Evolutionary conservation across 768 basidiomycete species (phyloP).

Genomic region (Tylopilus plumbeoviolaceoides): DNA sequence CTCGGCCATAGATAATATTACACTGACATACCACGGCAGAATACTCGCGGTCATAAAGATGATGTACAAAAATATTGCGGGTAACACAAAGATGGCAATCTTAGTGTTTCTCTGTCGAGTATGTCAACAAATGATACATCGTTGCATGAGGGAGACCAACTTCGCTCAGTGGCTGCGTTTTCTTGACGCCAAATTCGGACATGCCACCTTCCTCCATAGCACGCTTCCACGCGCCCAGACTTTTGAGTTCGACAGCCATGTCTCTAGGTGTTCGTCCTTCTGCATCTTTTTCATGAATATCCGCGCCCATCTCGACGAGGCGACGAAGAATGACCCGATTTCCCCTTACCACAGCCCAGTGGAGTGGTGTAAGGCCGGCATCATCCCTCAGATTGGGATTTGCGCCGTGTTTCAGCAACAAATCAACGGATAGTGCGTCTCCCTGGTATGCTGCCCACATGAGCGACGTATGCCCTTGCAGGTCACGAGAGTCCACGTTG

Average conservation of each 20-base stretch:
- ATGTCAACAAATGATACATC: conserved; percentile 1
- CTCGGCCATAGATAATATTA: conserved; percentile 78
- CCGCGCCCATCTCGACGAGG: conserved; percentile 82
- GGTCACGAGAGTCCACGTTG: conserved; percentile 84
- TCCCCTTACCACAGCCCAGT: conserved; percentile 98
- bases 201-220: conserved; percentile 86
- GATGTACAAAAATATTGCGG: conserved; percentile 73
- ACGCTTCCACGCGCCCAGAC: conserved; percentile 82
- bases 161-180: conserved; percentile 66
- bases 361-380: conserved; percentile 80
- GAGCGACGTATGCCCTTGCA: conserved; percentile 88
- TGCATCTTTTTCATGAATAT: conserved; percentile 73
- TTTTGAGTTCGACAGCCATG: conserved; percentile 93
- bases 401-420: conserved; percentile 85
- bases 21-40: conserved; percentile 86
- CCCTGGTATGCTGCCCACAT: conserved; percentile 99
- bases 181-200: conserved; percentile 68
- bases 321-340: conserved; percentile 82
- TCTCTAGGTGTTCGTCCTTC: conserved; percentile 87
- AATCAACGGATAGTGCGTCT: conserved; percentile 90
- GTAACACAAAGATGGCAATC: conserved; percentile 72
- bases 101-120: conserved; percentile 68
- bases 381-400: conserved; percentile 74
- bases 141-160: conserved; percentile 36
- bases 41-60: conserved; percentile 82